These are phyloP conservation scores for Ascochyta rabiei DNA, from an alignment of 2,329 filamentous ascomycete genomes.

Conservation along the genomic window DNA sequence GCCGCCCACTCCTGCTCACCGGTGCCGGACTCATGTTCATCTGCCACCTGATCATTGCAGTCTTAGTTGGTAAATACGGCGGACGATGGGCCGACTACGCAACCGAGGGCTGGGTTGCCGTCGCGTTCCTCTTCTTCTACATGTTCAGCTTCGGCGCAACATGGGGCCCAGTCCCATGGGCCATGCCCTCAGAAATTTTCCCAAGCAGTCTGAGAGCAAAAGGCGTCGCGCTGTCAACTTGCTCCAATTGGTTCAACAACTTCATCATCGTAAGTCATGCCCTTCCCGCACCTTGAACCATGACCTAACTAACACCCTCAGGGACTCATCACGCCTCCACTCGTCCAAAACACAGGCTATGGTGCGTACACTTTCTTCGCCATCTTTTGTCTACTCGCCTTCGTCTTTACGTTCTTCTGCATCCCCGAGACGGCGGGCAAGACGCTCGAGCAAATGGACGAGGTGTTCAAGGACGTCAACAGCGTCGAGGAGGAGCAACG, in stretches of 20 bases:
- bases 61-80: slow-evolving; percentile 60
- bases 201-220: slow-evolving; percentile 66
- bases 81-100: slow-evolving; percentile 58
- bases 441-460: slow-evolving; percentile 47
- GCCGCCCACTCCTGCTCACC: slow-evolving; percentile 48
- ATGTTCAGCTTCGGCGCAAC: slow-evolving; percentile 66
- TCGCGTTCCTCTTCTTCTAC: slow-evolving; percentile 67
- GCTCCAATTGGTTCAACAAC: slow-evolving; percentile 68
- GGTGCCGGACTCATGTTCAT: slow-evolving; percentile 56
- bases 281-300: not conserved
- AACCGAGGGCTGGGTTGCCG: slow-evolving; percentile 61
- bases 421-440: slow-evolving; percentile 46
- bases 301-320: slow-evolving; percentile 48
- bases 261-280: slow-evolving; percentile 58
- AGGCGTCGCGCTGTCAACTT: slow-evolving; percentile 68
- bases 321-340: slow-evolving; percentile 69
- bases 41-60: slow-evolving; percentile 62
- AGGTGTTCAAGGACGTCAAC: slow-evolving; percentile 45
- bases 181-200: slow-evolving; percentile 65
- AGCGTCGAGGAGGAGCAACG: slow-evolving; percentile 44
- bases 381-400: slow-evolving; percentile 42
- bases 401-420: slow-evolving; percentile 44
- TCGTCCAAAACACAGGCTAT: slow-evolving; percentile 63
- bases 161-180: slow-evolving; percentile 62
- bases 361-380: slow-evolving; percentile 51